A percentile compares a stretch with the other conserved stretches of the same genome.
Conservation (phyloP, 805 yeast species). For the Teunomyces cretensis region DNA sequence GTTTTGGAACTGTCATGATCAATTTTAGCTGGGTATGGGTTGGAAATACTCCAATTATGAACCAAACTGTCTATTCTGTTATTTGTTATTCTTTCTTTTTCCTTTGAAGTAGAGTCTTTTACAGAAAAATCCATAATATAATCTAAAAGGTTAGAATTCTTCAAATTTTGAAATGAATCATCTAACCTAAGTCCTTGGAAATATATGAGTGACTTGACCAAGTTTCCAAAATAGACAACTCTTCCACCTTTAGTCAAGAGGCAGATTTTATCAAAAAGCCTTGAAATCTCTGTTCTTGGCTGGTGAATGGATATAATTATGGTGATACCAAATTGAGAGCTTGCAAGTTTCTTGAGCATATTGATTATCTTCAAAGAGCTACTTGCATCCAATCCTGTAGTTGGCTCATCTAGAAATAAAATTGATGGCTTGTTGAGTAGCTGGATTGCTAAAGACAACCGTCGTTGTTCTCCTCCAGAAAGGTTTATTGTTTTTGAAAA, state of each 20-base stretch:
- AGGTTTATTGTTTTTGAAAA: constrained; percentile 18
- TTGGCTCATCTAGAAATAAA: constrained; percentile 27
- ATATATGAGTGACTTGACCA: constrained; percentile 16
- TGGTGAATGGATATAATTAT: constrained; percentile 26
- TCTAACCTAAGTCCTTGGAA: constrained; percentile 10
- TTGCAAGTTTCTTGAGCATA: constrained; percentile 20
- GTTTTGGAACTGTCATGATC: not conserved
- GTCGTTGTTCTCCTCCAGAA: constrained; percentile 28
- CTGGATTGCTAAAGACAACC: constrained; percentile 25
- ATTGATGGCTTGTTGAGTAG: constrained; percentile 22
- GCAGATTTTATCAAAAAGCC: constrained; percentile 24
- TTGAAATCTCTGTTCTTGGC: constrained; percentile 23
- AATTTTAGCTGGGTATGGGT: not conserved
- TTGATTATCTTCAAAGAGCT: constrained; percentile 24
- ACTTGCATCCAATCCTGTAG: constrained; percentile 28
- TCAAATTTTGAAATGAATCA: constrained; percentile 1
- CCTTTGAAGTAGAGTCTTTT: constrained; percentile 12
- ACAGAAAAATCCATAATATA: constrained; percentile 15
- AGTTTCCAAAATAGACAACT: constrained; percentile 22
- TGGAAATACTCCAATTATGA: constrained; percentile 7
- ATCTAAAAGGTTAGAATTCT: constrained; percentile 8
- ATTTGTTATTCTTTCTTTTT: constrained; percentile 7
- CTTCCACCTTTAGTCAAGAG: constrained; percentile 26
- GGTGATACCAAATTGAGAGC: constrained; percentile 24
- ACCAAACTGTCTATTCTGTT: constrained; percentile 11